These are phyloP conservation scores for Mesembryanthemum crystallinum DNA, from an alignment of 148 eudicot species.

Conservation along the genomic window DNA sequence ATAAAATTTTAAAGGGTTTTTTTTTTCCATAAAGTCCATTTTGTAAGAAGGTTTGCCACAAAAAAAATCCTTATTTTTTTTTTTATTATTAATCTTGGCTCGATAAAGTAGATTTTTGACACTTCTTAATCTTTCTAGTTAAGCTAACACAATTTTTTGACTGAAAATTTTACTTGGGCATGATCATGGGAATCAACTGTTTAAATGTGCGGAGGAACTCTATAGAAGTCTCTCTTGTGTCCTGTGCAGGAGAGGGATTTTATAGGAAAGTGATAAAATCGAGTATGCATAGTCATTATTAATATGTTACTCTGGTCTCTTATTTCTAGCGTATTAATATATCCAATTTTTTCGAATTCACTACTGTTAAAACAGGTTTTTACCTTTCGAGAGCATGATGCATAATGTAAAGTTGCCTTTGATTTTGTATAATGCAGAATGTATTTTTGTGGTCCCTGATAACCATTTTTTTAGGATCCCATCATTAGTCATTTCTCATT, in stretches of 20 bases:
- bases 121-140: not conserved
- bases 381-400: not conserved
- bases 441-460: not conserved
- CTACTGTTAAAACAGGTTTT: not conserved
- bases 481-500: not conserved
- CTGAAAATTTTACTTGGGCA: not conserved
- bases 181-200: not conserved
- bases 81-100: not conserved
- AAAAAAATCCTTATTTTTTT: slow-evolving; percentile 17
- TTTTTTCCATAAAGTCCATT: no score
- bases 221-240: not conserved
- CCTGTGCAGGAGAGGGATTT: not conserved
- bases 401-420: not conserved
- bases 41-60: no score
- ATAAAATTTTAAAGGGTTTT: no score
- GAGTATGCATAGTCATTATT: not conserved
- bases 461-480: not conserved
- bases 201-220: not conserved
- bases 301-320: not conserved
- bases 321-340: not conserved
- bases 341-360: not conserved
- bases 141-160: not conserved
- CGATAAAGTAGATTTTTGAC: no score
- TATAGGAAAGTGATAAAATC: not conserved
- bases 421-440: not conserved